Evolutionary conservation across 208 protist genomes (phyloP).

Genomic region (Wallacemonas sp.): DNA sequence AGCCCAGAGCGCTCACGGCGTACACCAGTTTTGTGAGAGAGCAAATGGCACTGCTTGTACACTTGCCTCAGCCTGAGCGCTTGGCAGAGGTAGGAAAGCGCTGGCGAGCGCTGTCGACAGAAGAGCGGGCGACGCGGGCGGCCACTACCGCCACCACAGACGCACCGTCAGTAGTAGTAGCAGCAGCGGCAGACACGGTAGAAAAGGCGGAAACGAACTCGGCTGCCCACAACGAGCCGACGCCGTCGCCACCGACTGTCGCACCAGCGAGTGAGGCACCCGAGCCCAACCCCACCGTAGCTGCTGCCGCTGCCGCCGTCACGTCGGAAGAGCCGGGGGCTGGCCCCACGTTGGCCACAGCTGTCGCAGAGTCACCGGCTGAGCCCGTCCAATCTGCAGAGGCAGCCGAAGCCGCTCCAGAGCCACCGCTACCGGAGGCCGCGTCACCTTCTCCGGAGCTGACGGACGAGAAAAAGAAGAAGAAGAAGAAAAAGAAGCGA

Average conservation of each 20-base stretch:
- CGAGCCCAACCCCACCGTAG: too few species aligned
- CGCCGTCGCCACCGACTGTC: too few species aligned
- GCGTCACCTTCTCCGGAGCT: neutral
- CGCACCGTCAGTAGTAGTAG: too few species aligned
- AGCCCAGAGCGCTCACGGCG: conserved; percentile 16
- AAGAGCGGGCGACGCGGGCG: conserved; percentile 17
- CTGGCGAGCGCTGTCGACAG: conserved; percentile 41
- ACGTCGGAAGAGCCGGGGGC: too few species aligned
- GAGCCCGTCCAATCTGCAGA: too few species aligned
- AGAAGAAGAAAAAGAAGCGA: conserved; percentile 16
- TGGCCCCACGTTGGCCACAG: too few species aligned
- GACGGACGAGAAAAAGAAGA: conserved; percentile 3
- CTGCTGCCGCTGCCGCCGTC: too few species aligned
- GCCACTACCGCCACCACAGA: neutral
- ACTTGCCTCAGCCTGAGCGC: conserved; percentile 43
- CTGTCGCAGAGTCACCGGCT: too few species aligned
- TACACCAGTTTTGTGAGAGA: conserved; percentile 70
- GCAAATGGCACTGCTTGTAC: conserved; percentile 52
- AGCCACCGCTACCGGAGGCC: neutral
- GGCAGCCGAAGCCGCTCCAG: neutral
- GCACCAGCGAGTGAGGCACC: too few species aligned
- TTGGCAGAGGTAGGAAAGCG: conserved; percentile 54
- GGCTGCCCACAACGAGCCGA: too few species aligned
- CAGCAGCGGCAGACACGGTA: too few species aligned
- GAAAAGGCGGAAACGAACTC: too few species aligned